Percentiles rank a stretch among this genome's conserved stretches.
phyloP scores from a whole-genome alignment of 768 basidiomycete genomes.

The Phanerodontia chrysosporium region DNA sequence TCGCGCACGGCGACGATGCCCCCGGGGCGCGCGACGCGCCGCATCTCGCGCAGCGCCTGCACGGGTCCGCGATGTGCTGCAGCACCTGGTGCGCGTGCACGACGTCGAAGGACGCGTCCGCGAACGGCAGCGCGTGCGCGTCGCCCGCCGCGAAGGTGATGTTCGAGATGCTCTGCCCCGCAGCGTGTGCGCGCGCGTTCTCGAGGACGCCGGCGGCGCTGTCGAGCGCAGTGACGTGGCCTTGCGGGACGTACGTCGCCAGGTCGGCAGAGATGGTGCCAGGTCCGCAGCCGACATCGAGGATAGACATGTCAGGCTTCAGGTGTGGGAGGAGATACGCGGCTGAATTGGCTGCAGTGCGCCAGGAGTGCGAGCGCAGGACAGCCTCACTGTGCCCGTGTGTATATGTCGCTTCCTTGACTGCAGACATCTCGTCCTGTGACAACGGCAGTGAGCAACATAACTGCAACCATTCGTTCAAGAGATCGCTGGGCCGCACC shows the following conservation, averaged over 20 bases:
- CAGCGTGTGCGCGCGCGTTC: constrained; percentile 29
- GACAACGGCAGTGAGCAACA: no score
- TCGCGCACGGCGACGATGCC: constrained; percentile 45
- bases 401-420: constrained; percentile 1
- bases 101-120: constrained; percentile 43
- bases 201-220: constrained; percentile 29
- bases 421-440: no score
- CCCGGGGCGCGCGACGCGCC: constrained; percentile 39
- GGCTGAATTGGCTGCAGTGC: constrained; percentile 39
- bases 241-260: constrained; percentile 31
- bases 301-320: constrained; percentile 35
- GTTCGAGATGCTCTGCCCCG: constrained; percentile 29
- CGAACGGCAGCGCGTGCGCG: constrained; percentile 30
- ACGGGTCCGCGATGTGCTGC: constrained; percentile 43
- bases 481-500: no score
- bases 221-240: constrained; percentile 42
- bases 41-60: constrained; percentile 41
- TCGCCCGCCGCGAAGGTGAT: constrained; percentile 37
- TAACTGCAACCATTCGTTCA: no score
- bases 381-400: constrained; percentile 8
- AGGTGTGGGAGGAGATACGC: constrained; percentile 35
- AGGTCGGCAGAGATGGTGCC: constrained; percentile 46
- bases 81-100: constrained; percentile 48
- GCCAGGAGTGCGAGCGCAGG: constrained; percentile 19
- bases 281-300: constrained; percentile 51